These are phyloP conservation scores for Clonostachys solani DNA, from an alignment of 2,329 filamentous ascomycete species.

Conservation along the genomic window DNA sequence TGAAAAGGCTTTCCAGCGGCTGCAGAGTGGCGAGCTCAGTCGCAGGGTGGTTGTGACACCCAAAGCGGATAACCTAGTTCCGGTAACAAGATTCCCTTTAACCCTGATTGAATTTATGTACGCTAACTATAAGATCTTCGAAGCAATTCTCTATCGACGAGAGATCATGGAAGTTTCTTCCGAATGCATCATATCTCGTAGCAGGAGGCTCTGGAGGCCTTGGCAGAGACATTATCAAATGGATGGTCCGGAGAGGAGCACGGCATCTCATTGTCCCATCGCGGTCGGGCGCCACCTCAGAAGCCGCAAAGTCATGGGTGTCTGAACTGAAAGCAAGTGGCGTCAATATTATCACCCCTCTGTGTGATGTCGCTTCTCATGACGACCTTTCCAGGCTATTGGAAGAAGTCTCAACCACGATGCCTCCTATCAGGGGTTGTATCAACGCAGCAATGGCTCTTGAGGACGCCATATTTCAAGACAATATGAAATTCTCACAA, in stretches of 20 bases:
- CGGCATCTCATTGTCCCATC: slow-evolving; percentile 5
- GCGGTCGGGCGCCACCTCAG: neutral
- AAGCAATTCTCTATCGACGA: neutral
- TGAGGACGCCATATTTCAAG: slow-evolving; percentile 9
- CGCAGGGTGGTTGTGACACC: slow-evolving; percentile 33
- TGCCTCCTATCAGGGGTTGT: slow-evolving; percentile 28
- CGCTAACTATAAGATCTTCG: slow-evolving; percentile 13
- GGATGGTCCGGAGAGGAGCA: slow-evolving; percentile 9
- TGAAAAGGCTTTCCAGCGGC: slow-evolving; percentile 28
- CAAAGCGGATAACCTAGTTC: slow-evolving; percentile 5
- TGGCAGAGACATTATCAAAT: slow-evolving; percentile 7
- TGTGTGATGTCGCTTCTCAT: slow-evolving; percentile 10
- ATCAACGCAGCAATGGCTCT: slow-evolving; percentile 33
- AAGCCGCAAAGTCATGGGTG: neutral
- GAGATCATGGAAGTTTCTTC: neutral
- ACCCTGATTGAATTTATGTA: neutral
- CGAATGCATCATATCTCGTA: slow-evolving; percentile 9
- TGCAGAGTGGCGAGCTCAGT: slow-evolving; percentile 30
- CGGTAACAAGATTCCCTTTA: slow-evolving; percentile 4
- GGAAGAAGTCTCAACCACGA: slow-evolving; percentile 6
- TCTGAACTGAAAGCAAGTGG: neutral
- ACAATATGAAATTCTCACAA: slow-evolving; percentile 15
- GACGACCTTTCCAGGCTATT: neutral
- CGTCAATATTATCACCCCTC: neutral
- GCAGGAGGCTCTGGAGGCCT: slow-evolving; percentile 12